A percentile compares a stretch with the other conserved stretches of the same genome.
phyloP scores from a whole-genome alignment of 1,284 basidiomycete genomes.

The Trametes versicolor region DNA sequence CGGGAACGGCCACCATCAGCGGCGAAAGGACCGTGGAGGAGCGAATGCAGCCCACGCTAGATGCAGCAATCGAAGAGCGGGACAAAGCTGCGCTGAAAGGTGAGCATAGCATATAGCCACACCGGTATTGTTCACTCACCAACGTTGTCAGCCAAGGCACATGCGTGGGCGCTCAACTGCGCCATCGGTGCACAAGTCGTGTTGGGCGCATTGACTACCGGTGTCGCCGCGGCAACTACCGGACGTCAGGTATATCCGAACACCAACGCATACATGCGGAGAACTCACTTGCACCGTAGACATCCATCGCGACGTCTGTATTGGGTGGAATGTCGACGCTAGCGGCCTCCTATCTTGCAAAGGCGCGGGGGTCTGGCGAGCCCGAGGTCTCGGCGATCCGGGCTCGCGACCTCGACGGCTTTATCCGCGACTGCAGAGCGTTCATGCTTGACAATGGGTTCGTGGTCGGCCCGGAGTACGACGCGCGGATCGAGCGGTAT shows the following conservation, averaged over 20 bases:
- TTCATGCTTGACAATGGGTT: slow-evolving; percentile 68
- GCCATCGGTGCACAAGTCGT: slow-evolving; percentile 66
- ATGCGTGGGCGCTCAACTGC: slow-evolving; percentile 61
- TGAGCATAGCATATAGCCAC: slow-evolving; percentile 23
- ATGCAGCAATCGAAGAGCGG: slow-evolving; percentile 40
- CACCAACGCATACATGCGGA: neutral
- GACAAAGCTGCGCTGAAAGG: slow-evolving; percentile 37
- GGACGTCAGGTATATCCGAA: slow-evolving; percentile 47
- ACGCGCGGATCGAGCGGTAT: slow-evolving; percentile 40
- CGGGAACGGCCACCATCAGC: slow-evolving; percentile 10
- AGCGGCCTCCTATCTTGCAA: slow-evolving; percentile 75
- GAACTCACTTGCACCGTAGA: slow-evolving; percentile 32
- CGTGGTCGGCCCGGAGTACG: slow-evolving; percentile 39
- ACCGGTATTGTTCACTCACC: slow-evolving; percentile 1
- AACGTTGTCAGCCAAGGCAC: slow-evolving; percentile 51
- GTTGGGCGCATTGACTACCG: slow-evolving; percentile 74
- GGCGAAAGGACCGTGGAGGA: slow-evolving; percentile 41
- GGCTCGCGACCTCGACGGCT: slow-evolving; percentile 68
- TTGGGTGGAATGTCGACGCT: slow-evolving; percentile 67
- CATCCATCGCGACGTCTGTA: slow-evolving; percentile 44
- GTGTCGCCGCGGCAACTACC: slow-evolving; percentile 60
- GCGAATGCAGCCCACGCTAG: slow-evolving; percentile 46
- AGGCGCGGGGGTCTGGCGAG: slow-evolving; percentile 71
- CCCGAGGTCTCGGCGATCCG: slow-evolving; percentile 65
- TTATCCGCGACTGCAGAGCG: slow-evolving; percentile 65